Evolutionary conservation across 2,329 filamentous ascomycete genomes (phyloP), one percentile per base, ranked within the genome.

Genomic region (Neofusicoccum laricinum): DNA sequence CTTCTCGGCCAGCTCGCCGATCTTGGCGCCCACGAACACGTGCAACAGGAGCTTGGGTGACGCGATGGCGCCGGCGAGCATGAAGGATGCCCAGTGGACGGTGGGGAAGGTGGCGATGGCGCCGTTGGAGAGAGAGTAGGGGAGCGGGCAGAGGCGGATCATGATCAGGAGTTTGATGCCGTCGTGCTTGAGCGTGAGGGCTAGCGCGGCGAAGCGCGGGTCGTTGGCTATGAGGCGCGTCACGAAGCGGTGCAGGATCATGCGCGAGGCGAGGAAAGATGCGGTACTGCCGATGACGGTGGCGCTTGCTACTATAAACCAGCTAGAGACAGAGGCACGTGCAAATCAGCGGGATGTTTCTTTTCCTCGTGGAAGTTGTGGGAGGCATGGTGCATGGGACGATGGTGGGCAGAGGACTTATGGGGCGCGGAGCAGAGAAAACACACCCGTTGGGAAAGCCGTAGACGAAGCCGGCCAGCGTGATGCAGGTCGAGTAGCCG

Each of bases 31-130:
- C 71, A 99, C 92, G 79, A 97, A 99, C 70, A 96, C 87, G 74
- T 96, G 92, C 58, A 99, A 88, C 65, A 98, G 82, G 17, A 99
- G 82, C 73, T 98, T 99, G 6, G 95, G 95, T 14, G 85, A 87
- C 11, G 93, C 88, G 15, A 94, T 80, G 2, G 91, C 89, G 0
- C 94, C 98, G 5, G 95, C 94, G 50, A 93, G 75, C 36, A 88
- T 89, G 79, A 96, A 98, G 51, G 86, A 86, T 66, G 84, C 76
- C 45, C 91, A 90, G 25, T 88, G 85, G 38, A 99, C 91, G 36
- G 90, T 96, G 2, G 93, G 93, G 67, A 99, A 93, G 1, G 95
- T 98, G 34, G 92, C 92, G 63, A 99, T 86, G 66, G 96, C 96
- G 58, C 93, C 95, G 74, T 99, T 99, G 73, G 91, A 93, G 69